These are phyloP conservation scores for Phytophthora brassicae DNA, from an alignment of 352 stramenopile species.

Conservation along the genomic window DNA sequence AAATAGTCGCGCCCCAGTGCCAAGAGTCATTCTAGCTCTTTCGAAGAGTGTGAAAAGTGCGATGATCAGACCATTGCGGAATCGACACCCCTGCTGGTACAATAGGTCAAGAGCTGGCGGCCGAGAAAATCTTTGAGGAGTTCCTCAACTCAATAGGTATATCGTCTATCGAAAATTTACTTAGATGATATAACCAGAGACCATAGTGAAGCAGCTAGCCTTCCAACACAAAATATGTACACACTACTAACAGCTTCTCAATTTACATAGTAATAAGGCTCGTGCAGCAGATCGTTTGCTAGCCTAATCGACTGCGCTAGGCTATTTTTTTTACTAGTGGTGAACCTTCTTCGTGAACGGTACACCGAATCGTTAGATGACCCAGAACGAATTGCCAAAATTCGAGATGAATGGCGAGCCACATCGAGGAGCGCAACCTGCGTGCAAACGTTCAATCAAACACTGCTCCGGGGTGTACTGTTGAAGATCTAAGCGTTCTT, in stretches of 20 bases:
- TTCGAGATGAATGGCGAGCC: conserved; percentile 7
- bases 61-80: no score
- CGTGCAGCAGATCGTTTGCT: not conserved
- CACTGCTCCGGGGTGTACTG: not conserved
- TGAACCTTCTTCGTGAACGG: not conserved
- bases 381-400: conserved; percentile 1
- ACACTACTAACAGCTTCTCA: not conserved
- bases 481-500: no score
- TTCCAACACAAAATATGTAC: conserved; percentile 2
- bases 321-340: conserved; percentile 1
- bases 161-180: not conserved
- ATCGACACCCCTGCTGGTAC: not conserved
- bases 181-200: conserved; percentile 1
- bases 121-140: not conserved
- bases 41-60: no score
- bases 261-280: conserved; percentile 7
- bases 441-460: no score
- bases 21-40: no score
- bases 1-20: no score
- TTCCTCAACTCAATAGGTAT: no score
- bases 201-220: not conserved
- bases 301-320: not conserved
- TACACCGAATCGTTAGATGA: not conserved
- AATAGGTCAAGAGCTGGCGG: not conserved
- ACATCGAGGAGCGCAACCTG: conserved; percentile 4